Evolutionary conservation across 768 basidiomycete species (phyloP).

Genomic region (Leccinellum luteum): DNA sequence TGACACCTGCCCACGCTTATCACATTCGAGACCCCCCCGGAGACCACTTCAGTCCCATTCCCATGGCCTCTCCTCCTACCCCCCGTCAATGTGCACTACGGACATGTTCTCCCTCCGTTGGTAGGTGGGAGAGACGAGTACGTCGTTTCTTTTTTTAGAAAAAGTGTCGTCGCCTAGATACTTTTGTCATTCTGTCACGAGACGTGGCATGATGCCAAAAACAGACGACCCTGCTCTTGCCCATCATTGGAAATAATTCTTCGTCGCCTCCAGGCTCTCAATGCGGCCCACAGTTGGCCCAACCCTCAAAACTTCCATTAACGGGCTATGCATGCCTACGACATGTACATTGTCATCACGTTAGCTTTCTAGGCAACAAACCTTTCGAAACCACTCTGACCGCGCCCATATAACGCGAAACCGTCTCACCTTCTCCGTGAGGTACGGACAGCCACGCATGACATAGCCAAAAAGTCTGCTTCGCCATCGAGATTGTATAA

Average conservation of each 20-base stretch:
- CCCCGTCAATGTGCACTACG: background rate
- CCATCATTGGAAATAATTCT: background rate
- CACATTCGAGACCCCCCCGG: conserved; percentile 21
- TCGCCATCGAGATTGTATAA: background rate
- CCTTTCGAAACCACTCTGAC: background rate
- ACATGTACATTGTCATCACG: conserved; percentile 6
- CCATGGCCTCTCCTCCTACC: background rate
- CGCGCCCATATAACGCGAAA: conserved; percentile 8
- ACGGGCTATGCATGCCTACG: background rate
- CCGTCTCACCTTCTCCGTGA: background rate
- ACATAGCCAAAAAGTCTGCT: conserved; percentile 9
- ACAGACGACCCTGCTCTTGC: background rate
- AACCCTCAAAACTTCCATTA: background rate
- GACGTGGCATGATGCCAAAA: conserved; percentile 3
- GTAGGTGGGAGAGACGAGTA: background rate
- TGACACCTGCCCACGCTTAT: conserved; percentile 18
- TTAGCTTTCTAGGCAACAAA: background rate
- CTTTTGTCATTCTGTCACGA: background rate
- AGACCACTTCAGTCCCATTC: conserved; percentile 12
- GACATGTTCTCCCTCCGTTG: background rate
- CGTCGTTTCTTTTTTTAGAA: background rate
- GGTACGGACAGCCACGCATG: background rate
- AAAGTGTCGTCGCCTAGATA: background rate
- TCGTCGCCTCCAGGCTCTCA: background rate
- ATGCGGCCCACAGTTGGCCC: background rate